Evolutionary conservation across 495 filamentous ascomycete genomes (phyloP), one percentile per base, ranked within the genome.

Genomic region (Daldinia grandis): DNA sequence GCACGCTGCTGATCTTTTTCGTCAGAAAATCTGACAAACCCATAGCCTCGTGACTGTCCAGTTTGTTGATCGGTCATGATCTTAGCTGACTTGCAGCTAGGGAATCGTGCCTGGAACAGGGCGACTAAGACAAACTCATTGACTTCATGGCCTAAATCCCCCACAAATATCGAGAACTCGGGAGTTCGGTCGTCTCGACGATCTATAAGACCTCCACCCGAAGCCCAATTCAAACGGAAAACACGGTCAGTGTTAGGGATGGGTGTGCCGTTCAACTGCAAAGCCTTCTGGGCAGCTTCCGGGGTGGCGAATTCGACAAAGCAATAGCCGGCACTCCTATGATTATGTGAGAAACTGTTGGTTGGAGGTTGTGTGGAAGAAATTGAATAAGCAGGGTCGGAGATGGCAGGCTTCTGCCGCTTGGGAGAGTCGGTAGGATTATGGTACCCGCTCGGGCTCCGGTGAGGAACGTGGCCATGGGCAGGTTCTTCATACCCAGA

Each of bases 181-280:
- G 95, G 95, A 56, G 94, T 94, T 79, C 95, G 94, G 76, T 98
- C 95, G 78, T 98, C 96, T 66, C 91, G 92, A 73, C 95, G 90
- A 76, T 99, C 96, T 59, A 97, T 92, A 27, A 99, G 86, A 42
- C 95, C 95, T 74, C 95, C 95, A 68, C 95, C 95, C 66, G 94
- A 97, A 72, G 95, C 95, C 95, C 95, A 99, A 86, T 99, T 99
- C 44, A 99, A 86, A 85, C 98, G 98, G 88, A 99, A 99, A 30
- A 93, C 90, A 14, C 95, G 93, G 76, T 90, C 90, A 30, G 94
- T 94, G 86, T 97, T 97, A 42, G 95, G 95, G 74, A 98, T 97
- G 27, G 92, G 87, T 54, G 89, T 91, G 59, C 96, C 95, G 79
- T 97, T 98, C 33, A 98, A 83, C 21, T 85, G 85, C 57, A 99